phyloP scores from a whole-genome alignment of 768 basidiomycete species.

The Collybiopsis confluens region DNA sequence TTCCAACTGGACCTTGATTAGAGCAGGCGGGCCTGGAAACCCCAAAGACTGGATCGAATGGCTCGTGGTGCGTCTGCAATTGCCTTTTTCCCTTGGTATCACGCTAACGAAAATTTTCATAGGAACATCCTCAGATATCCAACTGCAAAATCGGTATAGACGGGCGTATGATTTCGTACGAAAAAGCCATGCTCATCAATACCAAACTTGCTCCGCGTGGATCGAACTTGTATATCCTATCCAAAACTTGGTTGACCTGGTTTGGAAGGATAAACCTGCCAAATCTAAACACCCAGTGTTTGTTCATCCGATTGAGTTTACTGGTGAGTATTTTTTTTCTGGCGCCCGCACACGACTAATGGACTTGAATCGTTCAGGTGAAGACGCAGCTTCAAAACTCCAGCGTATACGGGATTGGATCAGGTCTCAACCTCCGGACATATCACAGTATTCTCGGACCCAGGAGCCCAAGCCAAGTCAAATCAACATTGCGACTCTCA shows the following conservation, averaged over 20 bases:
- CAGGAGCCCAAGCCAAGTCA: constrained; percentile 55
- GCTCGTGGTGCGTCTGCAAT: constrained; percentile 46
- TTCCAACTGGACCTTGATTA: constrained; percentile 65
- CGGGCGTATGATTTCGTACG: constrained; percentile 75
- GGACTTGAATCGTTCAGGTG: no score
- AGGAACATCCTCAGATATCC: not conserved
- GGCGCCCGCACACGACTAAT: no score
- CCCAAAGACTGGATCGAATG: constrained; percentile 79
- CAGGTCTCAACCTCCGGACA: constrained; percentile 47
- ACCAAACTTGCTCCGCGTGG: constrained; percentile 45
- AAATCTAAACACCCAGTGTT: constrained; percentile 66
- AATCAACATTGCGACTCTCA: constrained; percentile 61
- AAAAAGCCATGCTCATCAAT: constrained; percentile 59
- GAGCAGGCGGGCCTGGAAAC: constrained; percentile 44
- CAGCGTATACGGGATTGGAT: constrained; percentile 69
- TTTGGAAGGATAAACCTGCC: constrained; percentile 74
- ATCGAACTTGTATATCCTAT: constrained; percentile 76
- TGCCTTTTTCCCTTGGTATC: not conserved
- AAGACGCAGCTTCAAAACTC: constrained; percentile 70
- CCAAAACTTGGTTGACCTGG: constrained; percentile 78
- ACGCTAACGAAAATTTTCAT: not conserved
- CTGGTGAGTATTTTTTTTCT: constrained; percentile 44
- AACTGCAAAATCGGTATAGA: constrained; percentile 71
- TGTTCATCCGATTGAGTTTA: constrained; percentile 67
- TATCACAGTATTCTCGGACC: constrained; percentile 58